These are phyloP conservation scores for Xylariaceae sp. DNA, from an alignment of 2,329 filamentous ascomycete genomes.

Conservation along the genomic window DNA sequence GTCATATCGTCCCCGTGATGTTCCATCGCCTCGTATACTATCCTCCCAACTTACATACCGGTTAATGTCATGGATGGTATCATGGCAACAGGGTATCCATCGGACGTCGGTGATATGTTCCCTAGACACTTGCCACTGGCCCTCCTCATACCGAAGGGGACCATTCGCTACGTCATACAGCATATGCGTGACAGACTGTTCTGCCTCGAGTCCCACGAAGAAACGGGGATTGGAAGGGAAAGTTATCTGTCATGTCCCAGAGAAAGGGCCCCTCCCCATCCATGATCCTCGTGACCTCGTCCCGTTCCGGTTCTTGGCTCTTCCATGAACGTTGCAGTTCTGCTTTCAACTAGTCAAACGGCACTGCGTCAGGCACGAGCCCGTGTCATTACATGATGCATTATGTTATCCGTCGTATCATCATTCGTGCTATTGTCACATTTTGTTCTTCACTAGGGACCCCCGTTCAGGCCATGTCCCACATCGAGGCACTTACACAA, in stretches of 20 bases:
- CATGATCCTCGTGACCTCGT: not conserved
- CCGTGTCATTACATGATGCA: not conserved
- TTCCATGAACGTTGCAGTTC: not conserved
- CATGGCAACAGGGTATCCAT: not conserved
- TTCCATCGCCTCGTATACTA: not conserved
- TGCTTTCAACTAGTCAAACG: not conserved
- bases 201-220: not conserved
- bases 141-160: not conserved
- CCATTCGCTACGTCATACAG: not conserved
- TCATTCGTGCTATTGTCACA: not conserved
- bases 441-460: not conserved
- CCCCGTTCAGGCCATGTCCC: not conserved
- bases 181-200: not conserved
- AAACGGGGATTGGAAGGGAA: not conserved
- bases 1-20: not conserved
- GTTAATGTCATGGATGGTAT: not conserved
- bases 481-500: too few species aligned
- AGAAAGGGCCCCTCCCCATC: not conserved
- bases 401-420: not conserved
- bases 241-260: too few species aligned
- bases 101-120: not conserved
- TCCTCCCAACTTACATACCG: not conserved
- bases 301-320: not conserved
- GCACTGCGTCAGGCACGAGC: not conserved
- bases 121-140: not conserved